Evolutionary conservation across 2,329 filamentous ascomycete genomes (phyloP).

Genomic region (Dichotomopilus funicola): DNA sequence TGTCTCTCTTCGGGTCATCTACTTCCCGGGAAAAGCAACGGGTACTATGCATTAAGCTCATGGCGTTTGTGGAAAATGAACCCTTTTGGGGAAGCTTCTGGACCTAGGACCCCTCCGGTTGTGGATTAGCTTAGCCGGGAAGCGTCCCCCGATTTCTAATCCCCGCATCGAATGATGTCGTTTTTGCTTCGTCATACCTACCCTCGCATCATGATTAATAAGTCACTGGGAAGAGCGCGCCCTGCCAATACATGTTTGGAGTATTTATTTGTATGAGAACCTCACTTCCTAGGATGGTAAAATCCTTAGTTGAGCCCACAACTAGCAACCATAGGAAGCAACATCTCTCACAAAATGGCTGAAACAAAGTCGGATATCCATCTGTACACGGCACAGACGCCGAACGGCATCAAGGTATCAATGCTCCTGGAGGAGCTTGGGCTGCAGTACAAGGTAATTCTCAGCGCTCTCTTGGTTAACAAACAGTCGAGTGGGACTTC

Average conservation of each 20-base stretch:
- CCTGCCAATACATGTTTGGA: too few species aligned
- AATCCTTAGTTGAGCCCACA: constrained; percentile 10
- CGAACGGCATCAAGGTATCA: constrained; percentile 85
- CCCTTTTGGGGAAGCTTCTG: neutral
- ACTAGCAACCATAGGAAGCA: constrained; percentile 1
- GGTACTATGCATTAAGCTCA: neutral
- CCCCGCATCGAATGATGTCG: constrained; percentile 9
- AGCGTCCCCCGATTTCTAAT: constrained; percentile 10
- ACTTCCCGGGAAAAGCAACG: neutral
- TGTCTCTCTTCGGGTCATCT: neutral
- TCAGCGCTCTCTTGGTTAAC: neutral
- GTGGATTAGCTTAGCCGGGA: neutral
- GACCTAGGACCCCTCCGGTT: neutral
- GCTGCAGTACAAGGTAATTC: constrained; percentile 64
- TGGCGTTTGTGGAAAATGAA: too few species aligned
- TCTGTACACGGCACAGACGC: constrained; percentile 75
- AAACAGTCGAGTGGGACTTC: neutral
- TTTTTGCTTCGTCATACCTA: neutral
- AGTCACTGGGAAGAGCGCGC: neutral
- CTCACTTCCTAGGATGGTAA: constrained; percentile 3
- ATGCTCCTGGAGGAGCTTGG: constrained; percentile 82
- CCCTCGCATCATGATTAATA: neutral
- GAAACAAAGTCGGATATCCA: constrained; percentile 56
- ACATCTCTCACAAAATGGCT: constrained; percentile 33
- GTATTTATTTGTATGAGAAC: neutral